These are phyloP conservation scores for Casuarina glauca DNA, from an alignment of 306 rosid species.

Conservation along the genomic window DNA sequence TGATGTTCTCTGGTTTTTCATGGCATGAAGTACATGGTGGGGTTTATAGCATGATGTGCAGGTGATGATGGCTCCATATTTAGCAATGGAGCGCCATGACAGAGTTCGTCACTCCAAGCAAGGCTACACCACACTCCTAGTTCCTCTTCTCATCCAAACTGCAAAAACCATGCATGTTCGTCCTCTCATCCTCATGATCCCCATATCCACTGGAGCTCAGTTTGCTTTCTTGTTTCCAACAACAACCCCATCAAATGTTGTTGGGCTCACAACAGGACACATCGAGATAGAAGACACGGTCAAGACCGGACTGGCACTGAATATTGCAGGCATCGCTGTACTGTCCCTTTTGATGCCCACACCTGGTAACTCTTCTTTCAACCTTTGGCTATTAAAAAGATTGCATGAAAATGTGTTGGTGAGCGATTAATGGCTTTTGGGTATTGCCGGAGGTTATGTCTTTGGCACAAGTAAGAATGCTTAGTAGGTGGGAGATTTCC, in stretches of 20 bases:
- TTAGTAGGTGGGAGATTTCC: conserved; percentile 13
- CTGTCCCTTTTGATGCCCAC: conserved; percentile 77
- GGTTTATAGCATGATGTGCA: no score
- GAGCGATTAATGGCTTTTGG: conserved; percentile 6
- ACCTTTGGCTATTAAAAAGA: no score
- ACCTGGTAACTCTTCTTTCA: conserved; percentile 44
- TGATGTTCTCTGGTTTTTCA: not conserved
- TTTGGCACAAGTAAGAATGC: conserved; percentile 45
- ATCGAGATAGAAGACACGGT: conserved; percentile 76
- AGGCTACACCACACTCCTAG: conserved; percentile 73
- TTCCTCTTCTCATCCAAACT: conserved; percentile 64
- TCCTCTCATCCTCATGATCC: conserved; percentile 78
- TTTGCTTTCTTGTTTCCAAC: conserved; percentile 81
- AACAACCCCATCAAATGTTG: conserved; percentile 76
- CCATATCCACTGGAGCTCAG: conserved; percentile 77
- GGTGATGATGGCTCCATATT: conserved; percentile 46
- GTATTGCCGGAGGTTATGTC: conserved; percentile 60
- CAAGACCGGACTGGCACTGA: conserved; percentile 71
- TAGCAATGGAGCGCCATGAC: conserved; percentile 76
- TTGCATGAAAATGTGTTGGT: not conserved
- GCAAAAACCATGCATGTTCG: conserved; percentile 64
- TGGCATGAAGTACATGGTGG: no score
- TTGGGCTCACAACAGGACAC: conserved; percentile 76
- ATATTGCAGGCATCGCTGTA: conserved; percentile 56
- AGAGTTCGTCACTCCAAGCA: conserved; percentile 75